Evolutionary conservation across 805 yeast genomes (phyloP).

Genomic region (Sugiyamaella qingdaonensis): DNA sequence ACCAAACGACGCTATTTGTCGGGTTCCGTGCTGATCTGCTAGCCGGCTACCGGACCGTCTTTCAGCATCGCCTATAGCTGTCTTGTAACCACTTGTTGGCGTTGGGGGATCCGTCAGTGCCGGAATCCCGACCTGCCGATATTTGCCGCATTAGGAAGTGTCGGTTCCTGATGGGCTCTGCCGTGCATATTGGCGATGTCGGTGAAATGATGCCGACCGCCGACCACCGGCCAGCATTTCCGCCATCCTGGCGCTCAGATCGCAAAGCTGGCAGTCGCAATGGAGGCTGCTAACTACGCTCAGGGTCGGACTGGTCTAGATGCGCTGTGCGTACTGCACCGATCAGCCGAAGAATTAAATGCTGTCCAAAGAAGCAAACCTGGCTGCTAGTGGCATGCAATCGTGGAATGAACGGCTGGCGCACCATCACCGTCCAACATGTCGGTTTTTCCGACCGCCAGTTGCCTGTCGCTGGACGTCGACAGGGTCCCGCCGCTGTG

Average conservation of each 20-base stretch:
- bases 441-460: not conserved
- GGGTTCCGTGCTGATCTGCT: not conserved
- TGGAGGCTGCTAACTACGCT: not conserved
- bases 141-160: not conserved
- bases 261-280: not conserved
- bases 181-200: not conserved
- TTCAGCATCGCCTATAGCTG: not conserved
- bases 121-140: not conserved
- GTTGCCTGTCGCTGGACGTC: not conserved
- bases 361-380: too few relatives aligned
- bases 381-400: not conserved
- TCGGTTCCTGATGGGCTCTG: slow-evolving; percentile 1
- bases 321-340: not conserved
- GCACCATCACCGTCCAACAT: not conserved
- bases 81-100: not conserved
- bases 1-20: not conserved
- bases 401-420: not conserved
- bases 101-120: not conserved
- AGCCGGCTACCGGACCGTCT: not conserved
- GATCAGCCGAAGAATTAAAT: not conserved
- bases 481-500: not conserved
- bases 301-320: not conserved
- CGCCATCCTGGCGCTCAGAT: not conserved
- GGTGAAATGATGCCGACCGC: not conserved
- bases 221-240: not conserved